Evolutionary conservation across 75 land plant species (phyloP).

Genomic region (Selaginella tamariscina): DNA sequence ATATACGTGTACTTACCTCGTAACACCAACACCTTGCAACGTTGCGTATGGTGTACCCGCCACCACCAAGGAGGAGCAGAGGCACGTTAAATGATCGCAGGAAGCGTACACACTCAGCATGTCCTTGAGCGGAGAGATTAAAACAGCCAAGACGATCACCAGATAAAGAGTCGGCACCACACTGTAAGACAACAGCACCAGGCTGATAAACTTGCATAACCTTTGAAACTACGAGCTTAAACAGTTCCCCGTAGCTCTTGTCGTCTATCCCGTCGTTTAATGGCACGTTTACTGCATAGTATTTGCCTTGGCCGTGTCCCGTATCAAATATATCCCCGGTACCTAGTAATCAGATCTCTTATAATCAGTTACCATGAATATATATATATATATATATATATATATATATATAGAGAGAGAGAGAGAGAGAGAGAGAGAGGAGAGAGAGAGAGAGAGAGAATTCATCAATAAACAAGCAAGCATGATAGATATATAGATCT

Average conservation of each 20-base stretch:
- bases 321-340: slow-evolving; percentile 14
- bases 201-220: slow-evolving; percentile 52
- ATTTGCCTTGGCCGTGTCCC: slow-evolving; percentile 32
- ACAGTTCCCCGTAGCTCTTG: slow-evolving; percentile 33
- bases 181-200: slow-evolving; percentile 48
- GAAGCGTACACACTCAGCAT: slow-evolving; percentile 44
- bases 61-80: slow-evolving; percentile 58
- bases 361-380: too few species aligned
- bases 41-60: slow-evolving; percentile 72
- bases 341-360: too few species aligned
- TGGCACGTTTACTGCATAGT: slow-evolving; percentile 47
- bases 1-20: too few species aligned
- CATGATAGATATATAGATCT: too few species aligned
- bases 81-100: slow-evolving; percentile 35
- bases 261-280: slow-evolving; percentile 54
- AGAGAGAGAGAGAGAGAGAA: too few species aligned
- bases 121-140: slow-evolving; percentile 44
- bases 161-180: slow-evolving; percentile 50
- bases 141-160: slow-evolving; percentile 53
- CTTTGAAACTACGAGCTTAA: slow-evolving; percentile 34
- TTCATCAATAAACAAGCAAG: too few species aligned
- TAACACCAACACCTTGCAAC: slow-evolving; percentile 84
- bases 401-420: too few species aligned
- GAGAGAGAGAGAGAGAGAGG: too few species aligned
- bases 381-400: too few species aligned